A percentile compares a stretch with the other conserved stretches of the same genome.
Conservation (phyloP, 495 filamentous ascomycete species). For the Sabuloglossum arenarium region DNA sequence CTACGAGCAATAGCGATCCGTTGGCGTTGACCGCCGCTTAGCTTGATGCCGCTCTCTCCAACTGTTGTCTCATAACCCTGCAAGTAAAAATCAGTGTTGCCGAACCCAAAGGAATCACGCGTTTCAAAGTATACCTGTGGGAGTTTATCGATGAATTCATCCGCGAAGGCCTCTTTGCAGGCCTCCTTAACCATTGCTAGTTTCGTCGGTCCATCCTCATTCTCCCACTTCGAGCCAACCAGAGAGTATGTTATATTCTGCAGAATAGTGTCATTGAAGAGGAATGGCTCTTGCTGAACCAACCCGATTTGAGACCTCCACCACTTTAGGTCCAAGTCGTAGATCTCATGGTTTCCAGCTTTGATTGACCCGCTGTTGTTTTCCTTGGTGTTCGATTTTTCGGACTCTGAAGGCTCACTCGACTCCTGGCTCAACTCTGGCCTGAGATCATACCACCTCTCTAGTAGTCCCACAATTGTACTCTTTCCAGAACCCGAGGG, state of each 20-base stretch:
- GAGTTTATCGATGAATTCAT: constrained; percentile 47
- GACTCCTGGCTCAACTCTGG: constrained; percentile 17
- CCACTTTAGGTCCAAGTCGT: constrained; percentile 45
- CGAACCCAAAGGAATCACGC: constrained; percentile 50
- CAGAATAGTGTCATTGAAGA: constrained; percentile 52
- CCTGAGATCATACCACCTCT: constrained; percentile 51
- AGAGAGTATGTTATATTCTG: constrained; percentile 59
- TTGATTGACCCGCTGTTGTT: constrained; percentile 36
- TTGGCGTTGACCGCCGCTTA: constrained; percentile 76
- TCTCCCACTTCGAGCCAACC: constrained; percentile 32
- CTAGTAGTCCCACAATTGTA: constrained; percentile 60
- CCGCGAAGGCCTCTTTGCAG: constrained; percentile 36
- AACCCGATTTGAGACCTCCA: constrained; percentile 48
- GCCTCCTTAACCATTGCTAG: constrained; percentile 32
- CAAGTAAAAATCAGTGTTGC: constrained; percentile 13
- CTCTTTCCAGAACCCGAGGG: constrained; percentile 75
- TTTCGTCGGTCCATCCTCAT: constrained; percentile 39
- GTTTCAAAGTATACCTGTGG: constrained; percentile 39
- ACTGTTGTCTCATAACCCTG: constrained; percentile 44
- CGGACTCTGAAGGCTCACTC: neutral
- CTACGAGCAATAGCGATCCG: constrained; percentile 66
- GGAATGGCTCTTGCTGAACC: constrained; percentile 53
- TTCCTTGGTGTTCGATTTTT: neutral
- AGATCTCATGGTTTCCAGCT: constrained; percentile 44
- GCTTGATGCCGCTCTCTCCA: constrained; percentile 50